Evolutionary conservation across 768 basidiomycete genomes (phyloP).

Genomic region (Chalciporus pseudorubinellus): DNA sequence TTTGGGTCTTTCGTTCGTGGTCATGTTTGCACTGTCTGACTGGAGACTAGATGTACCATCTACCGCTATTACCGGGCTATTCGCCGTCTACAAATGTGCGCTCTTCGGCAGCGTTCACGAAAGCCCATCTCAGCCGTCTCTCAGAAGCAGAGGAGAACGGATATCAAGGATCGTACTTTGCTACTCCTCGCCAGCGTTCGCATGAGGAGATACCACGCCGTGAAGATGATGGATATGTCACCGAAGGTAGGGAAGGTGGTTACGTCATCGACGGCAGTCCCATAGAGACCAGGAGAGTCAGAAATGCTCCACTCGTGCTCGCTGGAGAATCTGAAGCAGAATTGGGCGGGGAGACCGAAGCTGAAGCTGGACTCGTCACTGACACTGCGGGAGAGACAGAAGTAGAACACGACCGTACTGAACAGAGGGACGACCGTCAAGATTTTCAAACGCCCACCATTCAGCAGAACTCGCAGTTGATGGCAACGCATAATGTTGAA

Average conservation of each 20-base stretch:
- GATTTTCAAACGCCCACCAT: conserved; percentile 2
- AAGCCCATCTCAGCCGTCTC: conserved; percentile 63
- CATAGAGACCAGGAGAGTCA: conserved; percentile 6
- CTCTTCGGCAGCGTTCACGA: conserved; percentile 66
- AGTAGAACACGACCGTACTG: conserved; percentile 6
- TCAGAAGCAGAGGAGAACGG: conserved; percentile 89
- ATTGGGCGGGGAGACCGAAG: conserved; percentile 2
- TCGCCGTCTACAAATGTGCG: conserved; percentile 80
- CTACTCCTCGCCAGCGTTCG: conserved; percentile 18
- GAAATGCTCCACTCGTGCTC: background rate
- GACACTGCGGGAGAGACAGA: conserved; percentile 15
- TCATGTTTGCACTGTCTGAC: background rate
- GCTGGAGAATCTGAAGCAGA: conserved; percentile 10
- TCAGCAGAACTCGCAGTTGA: background rate
- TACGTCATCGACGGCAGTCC: conserved; percentile 50
- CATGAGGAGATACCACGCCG: conserved; percentile 17
- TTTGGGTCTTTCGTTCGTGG: background rate
- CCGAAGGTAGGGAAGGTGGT: conserved; percentile 45
- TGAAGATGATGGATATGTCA: conserved; percentile 24
- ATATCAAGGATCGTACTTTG: conserved; percentile 85
- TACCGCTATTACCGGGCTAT: conserved; percentile 90
- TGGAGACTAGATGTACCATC: conserved; percentile 73
- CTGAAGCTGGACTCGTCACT: conserved; percentile 10
- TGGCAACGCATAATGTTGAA: conserved; percentile 1
- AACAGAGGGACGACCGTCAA: background rate